These are phyloP conservation scores for Dioscorea zingiberensis DNA, from an alignment of 106 monocot genomes.

Conservation along the genomic window DNA sequence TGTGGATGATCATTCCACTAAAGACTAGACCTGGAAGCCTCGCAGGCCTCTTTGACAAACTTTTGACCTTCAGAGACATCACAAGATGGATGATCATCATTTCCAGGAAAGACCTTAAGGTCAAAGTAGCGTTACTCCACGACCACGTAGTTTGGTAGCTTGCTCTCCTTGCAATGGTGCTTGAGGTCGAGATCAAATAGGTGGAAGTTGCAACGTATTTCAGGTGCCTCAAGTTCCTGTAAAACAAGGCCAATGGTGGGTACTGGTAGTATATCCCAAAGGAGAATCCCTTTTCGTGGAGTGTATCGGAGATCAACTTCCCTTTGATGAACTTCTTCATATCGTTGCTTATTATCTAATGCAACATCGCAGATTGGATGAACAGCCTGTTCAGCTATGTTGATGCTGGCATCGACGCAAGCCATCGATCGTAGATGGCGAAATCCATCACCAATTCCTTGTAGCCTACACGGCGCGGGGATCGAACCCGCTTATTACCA, in stretches of 20 bases:
- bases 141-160: conserved; percentile 19
- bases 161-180: conserved; percentile 2
- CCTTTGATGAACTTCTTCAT: conserved; percentile 1
- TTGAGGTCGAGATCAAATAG: background rate
- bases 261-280: conserved; percentile 16
- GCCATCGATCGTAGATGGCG: background rate
- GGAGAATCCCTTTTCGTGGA: conserved; percentile 6
- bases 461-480: background rate
- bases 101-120: background rate
- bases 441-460: background rate
- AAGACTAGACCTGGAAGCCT: background rate
- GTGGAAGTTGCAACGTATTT: conserved; percentile 18
- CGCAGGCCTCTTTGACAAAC: background rate
- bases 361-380: background rate
- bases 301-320: conserved; percentile 14
- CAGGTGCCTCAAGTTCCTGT: conserved; percentile 9
- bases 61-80: conserved; percentile 15
- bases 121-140: conserved; percentile 21
- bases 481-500: background rate
- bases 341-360: background rate
- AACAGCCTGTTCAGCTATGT: background rate
- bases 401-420: background rate
- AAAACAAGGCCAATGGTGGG: conserved; percentile 2
- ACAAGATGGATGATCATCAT: conserved; percentile 21
- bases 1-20: too few relatives aligned